These are phyloP conservation scores for Citrullus colocynthis DNA, from an alignment of 306 rosid species.

Conservation along the genomic window DNA sequence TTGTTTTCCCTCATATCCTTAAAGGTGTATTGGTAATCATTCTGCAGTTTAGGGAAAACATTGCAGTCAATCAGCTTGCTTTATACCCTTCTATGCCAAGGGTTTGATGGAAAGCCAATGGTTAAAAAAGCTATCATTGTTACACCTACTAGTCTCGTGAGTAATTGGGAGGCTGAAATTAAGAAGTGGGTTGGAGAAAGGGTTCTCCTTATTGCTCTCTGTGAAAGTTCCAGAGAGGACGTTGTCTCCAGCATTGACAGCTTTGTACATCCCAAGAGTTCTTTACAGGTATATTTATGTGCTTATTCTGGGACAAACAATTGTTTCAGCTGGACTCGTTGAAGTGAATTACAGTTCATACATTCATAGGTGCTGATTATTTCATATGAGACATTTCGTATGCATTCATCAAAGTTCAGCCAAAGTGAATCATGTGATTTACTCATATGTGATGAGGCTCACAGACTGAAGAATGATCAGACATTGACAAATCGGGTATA, in stretches of 20 bases:
- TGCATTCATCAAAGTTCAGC: slow-evolving; percentile 73
- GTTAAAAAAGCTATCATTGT: slow-evolving; percentile 80
- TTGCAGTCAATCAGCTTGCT: slow-evolving; percentile 90
- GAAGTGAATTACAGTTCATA: background rate
- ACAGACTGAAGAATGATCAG: slow-evolving; percentile 90
- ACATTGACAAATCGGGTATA: slow-evolving; percentile 88
- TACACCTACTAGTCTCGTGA: slow-evolving; percentile 97
- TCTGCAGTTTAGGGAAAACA: slow-evolving; percentile 90
- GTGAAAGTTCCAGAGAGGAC: slow-evolving; percentile 84
- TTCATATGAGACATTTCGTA: slow-evolving; percentile 89
- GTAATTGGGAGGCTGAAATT: slow-evolving; percentile 97
- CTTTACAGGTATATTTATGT: slow-evolving; percentile 38
- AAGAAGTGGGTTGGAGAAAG: slow-evolving; percentile 87
- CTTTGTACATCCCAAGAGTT: slow-evolving; percentile 49
- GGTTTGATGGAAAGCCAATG: slow-evolving; percentile 75
- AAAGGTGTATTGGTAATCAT: slow-evolving; percentile 5
- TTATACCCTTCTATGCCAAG: slow-evolving; percentile 82
- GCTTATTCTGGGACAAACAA: slow-evolving; percentile 4
- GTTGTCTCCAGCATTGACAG: slow-evolving; percentile 65
- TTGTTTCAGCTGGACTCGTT: background rate
- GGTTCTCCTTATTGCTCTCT: slow-evolving; percentile 58
- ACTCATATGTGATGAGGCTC: slow-evolving; percentile 97
- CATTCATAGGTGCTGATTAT: slow-evolving; percentile 64
- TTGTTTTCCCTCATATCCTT: background rate
- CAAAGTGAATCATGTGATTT: slow-evolving; percentile 69